Conservation (phyloP, 2,329 filamentous ascomycete genomes). For the Colletotrichum trifolii region DNA sequence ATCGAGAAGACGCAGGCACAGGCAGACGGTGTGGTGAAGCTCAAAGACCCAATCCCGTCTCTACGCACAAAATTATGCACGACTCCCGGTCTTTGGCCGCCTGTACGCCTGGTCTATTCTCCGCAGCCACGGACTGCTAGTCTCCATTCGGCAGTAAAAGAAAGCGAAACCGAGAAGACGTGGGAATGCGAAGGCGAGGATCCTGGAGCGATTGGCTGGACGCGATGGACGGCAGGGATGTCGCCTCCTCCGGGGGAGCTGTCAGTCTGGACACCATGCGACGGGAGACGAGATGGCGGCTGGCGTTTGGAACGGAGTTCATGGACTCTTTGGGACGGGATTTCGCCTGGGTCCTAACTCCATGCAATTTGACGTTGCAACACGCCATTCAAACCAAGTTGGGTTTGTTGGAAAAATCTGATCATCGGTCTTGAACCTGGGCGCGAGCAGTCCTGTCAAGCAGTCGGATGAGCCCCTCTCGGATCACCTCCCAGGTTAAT, state of each 20-base stretch:
- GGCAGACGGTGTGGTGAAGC: neutral
- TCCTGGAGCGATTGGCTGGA: conserved; percentile 17
- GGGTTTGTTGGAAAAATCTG: conserved; percentile 1
- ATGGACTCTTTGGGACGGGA: neutral
- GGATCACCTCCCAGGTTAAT: neutral
- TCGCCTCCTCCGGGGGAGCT: neutral
- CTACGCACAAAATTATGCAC: conserved; percentile 31
- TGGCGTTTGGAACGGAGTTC: neutral
- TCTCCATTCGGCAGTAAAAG: conserved; percentile 4
- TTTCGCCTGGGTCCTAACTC: conserved; percentile 10
- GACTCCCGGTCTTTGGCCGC: neutral
- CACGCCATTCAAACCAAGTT: conserved; percentile 10
- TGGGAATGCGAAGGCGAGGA: conserved; percentile 13
- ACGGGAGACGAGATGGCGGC: conserved; percentile 15
- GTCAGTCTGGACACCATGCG: conserved; percentile 16
- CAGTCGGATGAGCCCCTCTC: conserved; percentile 12
- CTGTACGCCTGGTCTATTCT: conserved; percentile 5
- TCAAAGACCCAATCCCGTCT: neutral
- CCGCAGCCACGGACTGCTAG: neutral
- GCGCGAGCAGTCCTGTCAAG: conserved; percentile 12
- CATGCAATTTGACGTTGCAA: neutral
- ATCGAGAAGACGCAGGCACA: neutral
- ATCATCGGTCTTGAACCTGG: neutral
- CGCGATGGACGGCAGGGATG: neutral
- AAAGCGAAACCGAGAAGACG: conserved; percentile 28